Evolutionary conservation across 495 filamentous ascomycete species (phyloP).

Genomic region (Xylaria castorea): DNA sequence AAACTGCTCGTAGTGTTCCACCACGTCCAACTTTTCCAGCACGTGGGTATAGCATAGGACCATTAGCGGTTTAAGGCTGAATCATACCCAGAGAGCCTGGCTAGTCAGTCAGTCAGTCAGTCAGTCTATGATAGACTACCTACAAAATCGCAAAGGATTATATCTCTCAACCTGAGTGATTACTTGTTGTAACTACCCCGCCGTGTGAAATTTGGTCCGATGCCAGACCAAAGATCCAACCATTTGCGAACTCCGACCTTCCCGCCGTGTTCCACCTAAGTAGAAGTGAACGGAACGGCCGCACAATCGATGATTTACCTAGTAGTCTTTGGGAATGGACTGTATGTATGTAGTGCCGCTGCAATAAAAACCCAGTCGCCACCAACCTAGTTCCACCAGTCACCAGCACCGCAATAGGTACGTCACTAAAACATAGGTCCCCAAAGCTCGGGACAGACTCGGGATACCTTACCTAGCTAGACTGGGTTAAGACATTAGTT

Average conservation of each 20-base stretch:
- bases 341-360: background rate
- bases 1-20: background rate
- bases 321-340: background rate
- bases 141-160: background rate
- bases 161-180: background rate
- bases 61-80: conserved; percentile 15
- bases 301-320: background rate
- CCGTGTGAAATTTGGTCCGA: conserved; percentile 1
- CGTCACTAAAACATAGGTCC: conserved; percentile 4
- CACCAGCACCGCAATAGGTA: background rate
- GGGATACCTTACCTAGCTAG: conserved; percentile 7
- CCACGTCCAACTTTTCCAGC: conserved; percentile 7
- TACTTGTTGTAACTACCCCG: background rate
- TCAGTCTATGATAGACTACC: too few species aligned
- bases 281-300: background rate
- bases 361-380: conserved; percentile 4
- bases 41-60: conserved; percentile 18
- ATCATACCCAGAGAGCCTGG: background rate
- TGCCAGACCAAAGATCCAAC: background rate
- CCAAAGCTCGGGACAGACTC: background rate
- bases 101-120: background rate
- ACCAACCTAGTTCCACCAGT: background rate
- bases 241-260: background rate
- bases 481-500: conserved; percentile 1
- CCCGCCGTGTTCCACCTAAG: background rate